Conservation (phyloP, 148 eudicot species). For the Spergularia bocconei region DNA sequence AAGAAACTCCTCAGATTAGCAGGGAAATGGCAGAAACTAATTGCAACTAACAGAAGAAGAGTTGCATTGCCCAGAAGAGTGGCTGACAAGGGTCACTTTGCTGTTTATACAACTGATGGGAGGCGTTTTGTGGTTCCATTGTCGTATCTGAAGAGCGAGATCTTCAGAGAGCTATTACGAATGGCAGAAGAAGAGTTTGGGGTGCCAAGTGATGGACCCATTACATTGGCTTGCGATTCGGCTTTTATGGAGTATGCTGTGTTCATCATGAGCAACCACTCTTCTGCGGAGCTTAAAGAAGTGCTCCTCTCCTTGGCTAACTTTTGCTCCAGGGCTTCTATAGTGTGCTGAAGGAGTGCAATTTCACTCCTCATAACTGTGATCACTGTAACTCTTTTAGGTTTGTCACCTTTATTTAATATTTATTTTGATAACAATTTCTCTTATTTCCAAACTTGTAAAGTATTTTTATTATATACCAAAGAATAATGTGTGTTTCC, state of each 20-base stretch:
- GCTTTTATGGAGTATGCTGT: slow-evolving; percentile 21
- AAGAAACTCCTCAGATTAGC: slow-evolving; percentile 41
- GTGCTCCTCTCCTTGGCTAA: no score
- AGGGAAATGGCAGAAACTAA: slow-evolving; percentile 33
- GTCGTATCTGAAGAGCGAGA: slow-evolving; percentile 16
- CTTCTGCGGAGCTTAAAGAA: no score
- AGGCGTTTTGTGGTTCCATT: slow-evolving; percentile 27
- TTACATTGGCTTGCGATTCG: slow-evolving; percentile 29
- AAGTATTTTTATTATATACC: no score
- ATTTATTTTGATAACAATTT: no score
- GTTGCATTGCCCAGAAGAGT: slow-evolving; percentile 3
- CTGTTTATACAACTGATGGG: slow-evolving; percentile 23
- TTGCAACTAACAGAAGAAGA: slow-evolving; percentile 17
- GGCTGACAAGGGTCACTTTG: slow-evolving; percentile 30
- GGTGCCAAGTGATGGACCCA: slow-evolving; percentile 26
- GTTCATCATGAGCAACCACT: slow-evolving; percentile 11
- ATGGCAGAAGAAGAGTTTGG: slow-evolving; percentile 34
- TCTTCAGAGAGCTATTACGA: slow-evolving; percentile 13
- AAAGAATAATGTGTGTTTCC: no score
- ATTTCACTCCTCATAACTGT: no score
- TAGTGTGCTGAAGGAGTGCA: no score
- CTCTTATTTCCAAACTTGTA: no score
- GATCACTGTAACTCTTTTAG: no score
- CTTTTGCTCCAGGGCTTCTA: no score
- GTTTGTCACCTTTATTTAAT: no score